Conservation (phyloP, 441 rosid genomes). For the Theobroma grandiflorum region DNA sequence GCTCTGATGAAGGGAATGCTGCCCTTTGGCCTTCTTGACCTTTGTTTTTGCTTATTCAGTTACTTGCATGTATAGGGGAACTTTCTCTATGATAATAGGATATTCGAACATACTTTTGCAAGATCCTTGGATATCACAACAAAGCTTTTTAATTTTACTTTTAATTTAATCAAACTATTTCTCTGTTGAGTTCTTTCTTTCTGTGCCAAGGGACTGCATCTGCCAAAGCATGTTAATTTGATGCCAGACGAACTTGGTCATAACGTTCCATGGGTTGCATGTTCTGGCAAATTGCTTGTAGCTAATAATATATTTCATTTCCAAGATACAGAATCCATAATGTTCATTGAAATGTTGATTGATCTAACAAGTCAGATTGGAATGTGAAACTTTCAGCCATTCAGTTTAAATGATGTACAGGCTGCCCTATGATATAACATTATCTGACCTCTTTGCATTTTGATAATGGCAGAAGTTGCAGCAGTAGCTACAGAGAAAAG, state of each 20-base stretch:
- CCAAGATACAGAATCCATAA: neutral
- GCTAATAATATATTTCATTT: neutral
- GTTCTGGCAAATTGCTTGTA: neutral
- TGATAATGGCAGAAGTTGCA: slow-evolving; percentile 37
- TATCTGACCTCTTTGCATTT: slow-evolving; percentile 2
- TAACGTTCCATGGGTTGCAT: neutral
- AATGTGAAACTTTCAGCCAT: neutral
- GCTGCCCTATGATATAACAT: neutral
- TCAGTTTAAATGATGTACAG: neutral
- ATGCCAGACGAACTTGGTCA: neutral
- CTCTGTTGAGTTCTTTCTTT: neutral
- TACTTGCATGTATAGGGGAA: neutral
- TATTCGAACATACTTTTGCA: neutral
- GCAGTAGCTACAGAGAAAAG: slow-evolving; percentile 26
- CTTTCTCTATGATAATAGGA: too few species aligned
- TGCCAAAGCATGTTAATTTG: too few species aligned
- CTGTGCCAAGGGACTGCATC: neutral
- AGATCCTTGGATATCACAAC: neutral
- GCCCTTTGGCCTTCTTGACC: neutral
- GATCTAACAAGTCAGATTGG: neutral
- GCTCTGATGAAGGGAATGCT: neutral
- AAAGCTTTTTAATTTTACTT: neutral
- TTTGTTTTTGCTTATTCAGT: neutral
- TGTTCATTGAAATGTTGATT: neutral
- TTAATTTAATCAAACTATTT: neutral